Evolutionary conservation across 805 yeast genomes (phyloP).

Genomic region (Suhomyces sp.): DNA sequence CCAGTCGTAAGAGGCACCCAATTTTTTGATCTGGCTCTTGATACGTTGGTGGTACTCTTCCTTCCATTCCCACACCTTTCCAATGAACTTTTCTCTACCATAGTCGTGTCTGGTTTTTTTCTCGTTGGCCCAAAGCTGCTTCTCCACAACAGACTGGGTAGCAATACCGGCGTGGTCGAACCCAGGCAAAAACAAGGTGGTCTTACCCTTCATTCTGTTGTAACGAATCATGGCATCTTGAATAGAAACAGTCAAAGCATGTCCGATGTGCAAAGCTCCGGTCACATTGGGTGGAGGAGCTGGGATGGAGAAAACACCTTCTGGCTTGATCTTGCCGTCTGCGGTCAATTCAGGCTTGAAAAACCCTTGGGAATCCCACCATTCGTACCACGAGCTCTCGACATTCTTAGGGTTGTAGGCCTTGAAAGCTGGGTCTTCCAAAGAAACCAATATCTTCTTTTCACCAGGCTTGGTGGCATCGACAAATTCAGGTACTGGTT

Average conservation of each 20-base stretch:
- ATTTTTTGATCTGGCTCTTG: constrained; percentile 73
- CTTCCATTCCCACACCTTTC: constrained; percentile 78
- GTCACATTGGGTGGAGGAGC: constrained; percentile 96
- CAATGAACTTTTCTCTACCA: constrained; percentile 87
- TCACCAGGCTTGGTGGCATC: constrained; percentile 87
- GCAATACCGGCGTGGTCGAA: constrained; percentile 96
- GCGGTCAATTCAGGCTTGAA: constrained; percentile 82
- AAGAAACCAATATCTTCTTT: constrained; percentile 79
- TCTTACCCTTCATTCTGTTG: constrained; percentile 92
- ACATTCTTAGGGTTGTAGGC: constrained; percentile 83
- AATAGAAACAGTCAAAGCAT: constrained; percentile 91
- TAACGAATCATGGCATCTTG: constrained; percentile 92
- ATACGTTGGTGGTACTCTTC: constrained; percentile 86
- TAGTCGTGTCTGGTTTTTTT: constrained; percentile 84
- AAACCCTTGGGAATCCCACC: constrained; percentile 93
- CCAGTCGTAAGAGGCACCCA: constrained; percentile 99
- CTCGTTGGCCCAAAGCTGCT: constrained; percentile 85
- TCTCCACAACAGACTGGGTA: constrained; percentile 97
- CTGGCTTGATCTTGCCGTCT: constrained; percentile 74
- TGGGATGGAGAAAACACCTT: constrained; percentile 90
- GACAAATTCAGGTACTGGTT: constrained; percentile 76
- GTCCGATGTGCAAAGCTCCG: constrained; percentile 98
- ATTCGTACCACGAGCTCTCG: constrained; percentile 94
- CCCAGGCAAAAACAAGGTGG: constrained; percentile 90
- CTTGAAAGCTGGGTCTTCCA: constrained; percentile 81